Conservation (phyloP, 352 stramenopile genomes). For the Elongisporangium undulatum region DNA sequence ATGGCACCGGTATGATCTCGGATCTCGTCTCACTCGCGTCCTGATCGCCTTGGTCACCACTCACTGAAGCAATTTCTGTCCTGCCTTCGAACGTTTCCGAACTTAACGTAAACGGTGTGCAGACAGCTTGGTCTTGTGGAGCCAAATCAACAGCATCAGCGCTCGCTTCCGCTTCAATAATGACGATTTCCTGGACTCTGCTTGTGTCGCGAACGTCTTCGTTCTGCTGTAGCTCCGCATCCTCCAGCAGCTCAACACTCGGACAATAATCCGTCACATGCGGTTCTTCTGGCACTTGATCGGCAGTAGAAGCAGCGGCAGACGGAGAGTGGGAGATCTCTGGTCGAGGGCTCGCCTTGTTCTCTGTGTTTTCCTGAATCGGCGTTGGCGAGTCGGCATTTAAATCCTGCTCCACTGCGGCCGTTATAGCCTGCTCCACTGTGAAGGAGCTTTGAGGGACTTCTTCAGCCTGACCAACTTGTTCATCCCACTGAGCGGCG, state of each 20-base stretch:
- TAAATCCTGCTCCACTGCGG: background rate
- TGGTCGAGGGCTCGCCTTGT: background rate
- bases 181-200: background rate
- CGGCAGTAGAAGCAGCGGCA: too few relatives aligned
- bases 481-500: background rate
- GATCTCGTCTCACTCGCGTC: background rate
- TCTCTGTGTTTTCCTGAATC: background rate
- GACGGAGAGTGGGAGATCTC: background rate
- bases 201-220: background rate
- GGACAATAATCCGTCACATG: background rate
- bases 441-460: background rate
- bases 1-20: background rate
- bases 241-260: background rate
- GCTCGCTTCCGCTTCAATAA: background rate
- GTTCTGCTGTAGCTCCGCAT: background rate
- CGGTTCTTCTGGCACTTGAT: background rate
- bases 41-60: background rate
- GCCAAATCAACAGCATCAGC: too few relatives aligned
- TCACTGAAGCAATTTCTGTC: background rate
- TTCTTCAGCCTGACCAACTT: background rate
- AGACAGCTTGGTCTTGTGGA: too few relatives aligned
- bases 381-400: background rate
- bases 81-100: background rate
- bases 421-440: background rate
- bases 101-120: background rate